Conservation (phyloP, 495 filamentous ascomycete species). For the Parathielavia appendiculata region DNA sequence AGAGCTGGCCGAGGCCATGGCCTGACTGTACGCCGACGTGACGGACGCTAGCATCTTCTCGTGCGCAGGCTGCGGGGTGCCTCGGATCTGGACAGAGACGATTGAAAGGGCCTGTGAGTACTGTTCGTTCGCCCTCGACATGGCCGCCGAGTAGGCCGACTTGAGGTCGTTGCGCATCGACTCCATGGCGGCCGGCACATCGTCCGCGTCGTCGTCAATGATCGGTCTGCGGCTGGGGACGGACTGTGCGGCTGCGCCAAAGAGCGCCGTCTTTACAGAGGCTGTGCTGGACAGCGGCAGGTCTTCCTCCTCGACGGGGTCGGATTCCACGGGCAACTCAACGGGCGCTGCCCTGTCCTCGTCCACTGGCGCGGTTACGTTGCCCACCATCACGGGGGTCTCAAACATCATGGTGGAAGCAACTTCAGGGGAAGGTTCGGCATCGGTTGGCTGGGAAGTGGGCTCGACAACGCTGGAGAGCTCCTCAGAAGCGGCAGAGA, state of each 20-base stretch:
- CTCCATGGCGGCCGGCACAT: constrained; percentile 60
- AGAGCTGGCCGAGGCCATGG: constrained; percentile 56
- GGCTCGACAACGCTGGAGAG: constrained; percentile 22
- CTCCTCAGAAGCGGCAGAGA: constrained; percentile 16
- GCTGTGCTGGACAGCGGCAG: constrained; percentile 11
- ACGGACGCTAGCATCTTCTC: constrained; percentile 60
- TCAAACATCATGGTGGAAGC: constrained; percentile 25
- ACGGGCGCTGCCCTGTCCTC: background rate
- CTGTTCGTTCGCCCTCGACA: constrained; percentile 55
- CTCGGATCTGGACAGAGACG: constrained; percentile 61
- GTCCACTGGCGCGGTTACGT: constrained; percentile 24
- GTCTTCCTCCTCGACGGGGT: constrained; percentile 9
- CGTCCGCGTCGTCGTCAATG: constrained; percentile 40
- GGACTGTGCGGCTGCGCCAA: constrained; percentile 43
- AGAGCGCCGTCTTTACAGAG: constrained; percentile 38
- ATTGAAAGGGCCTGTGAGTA: constrained; percentile 62
- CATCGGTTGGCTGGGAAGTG: constrained; percentile 16
- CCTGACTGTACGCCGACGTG: constrained; percentile 62
- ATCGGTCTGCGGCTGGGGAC: constrained; percentile 40
- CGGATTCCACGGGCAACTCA: background rate
- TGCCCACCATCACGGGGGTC: constrained; percentile 25
- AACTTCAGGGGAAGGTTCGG: constrained; percentile 17
- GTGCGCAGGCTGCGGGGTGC: constrained; percentile 58
- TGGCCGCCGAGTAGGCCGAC: constrained; percentile 56
- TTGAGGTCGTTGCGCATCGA: constrained; percentile 48